Percentiles rank a stretch among this genome's conserved stretches.
Conservation (phyloP, 164 flowering plant genomes). For the Umbilicus rupestris region DNA sequence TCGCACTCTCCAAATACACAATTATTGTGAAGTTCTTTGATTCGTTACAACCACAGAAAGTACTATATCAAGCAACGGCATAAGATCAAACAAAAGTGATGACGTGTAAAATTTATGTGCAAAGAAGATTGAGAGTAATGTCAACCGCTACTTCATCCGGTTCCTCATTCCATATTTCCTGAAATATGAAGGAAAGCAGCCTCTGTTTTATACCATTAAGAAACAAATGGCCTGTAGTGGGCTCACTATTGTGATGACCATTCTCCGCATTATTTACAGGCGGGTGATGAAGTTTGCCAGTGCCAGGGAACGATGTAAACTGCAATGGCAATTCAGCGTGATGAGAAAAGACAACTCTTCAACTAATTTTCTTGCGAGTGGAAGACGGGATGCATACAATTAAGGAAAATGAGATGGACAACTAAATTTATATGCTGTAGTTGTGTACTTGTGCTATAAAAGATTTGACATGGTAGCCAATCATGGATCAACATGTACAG, state of each 20-base stretch:
- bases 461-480: neutral
- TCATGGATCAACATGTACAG: neutral
- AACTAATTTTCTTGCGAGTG: neutral
- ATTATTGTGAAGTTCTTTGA: neutral
- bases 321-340: slow-evolving; percentile 24
- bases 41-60: neutral
- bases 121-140: slow-evolving; percentile 14
- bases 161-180: slow-evolving; percentile 77
- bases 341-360: slow-evolving; percentile 5
- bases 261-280: slow-evolving; percentile 30
- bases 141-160: slow-evolving; percentile 61
- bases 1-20: neutral
- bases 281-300: slow-evolving; percentile 25
- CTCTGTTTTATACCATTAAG: slow-evolving; percentile 91
- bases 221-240: slow-evolving; percentile 31
- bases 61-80: neutral
- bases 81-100: neutral
- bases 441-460: neutral
- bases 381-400: no score
- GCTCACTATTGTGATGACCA: slow-evolving; percentile 26
- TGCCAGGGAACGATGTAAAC: slow-evolving; percentile 32
- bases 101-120: neutral
- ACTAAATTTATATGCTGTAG: neutral
- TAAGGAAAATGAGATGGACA: neutral
- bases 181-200: slow-evolving; percentile 82